phyloP scores from a whole-genome alignment of 768 basidiomycete genomes.

The Mycena galopus region DNA sequence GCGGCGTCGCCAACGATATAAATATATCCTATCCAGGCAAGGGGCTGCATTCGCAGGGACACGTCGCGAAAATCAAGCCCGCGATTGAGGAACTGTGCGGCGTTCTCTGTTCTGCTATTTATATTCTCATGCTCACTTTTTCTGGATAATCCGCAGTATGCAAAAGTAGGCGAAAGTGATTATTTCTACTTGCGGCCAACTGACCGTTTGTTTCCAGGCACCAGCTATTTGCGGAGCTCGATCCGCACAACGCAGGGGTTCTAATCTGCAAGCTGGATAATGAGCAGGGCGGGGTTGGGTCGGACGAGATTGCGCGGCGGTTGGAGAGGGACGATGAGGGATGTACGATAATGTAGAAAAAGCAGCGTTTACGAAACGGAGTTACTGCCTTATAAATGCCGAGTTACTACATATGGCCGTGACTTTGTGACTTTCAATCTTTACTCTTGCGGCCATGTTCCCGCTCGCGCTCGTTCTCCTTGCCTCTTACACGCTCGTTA shows the following conservation, averaged over 20 bases:
- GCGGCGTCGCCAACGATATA: background rate
- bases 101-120: background rate
- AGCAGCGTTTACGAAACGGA: no score
- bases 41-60: constrained; percentile 85
- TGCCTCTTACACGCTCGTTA: constrained; percentile 51
- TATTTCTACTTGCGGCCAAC: background rate
- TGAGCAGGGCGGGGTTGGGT: constrained; percentile 57
- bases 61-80: constrained; percentile 90
- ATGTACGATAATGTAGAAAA: constrained; percentile 79
- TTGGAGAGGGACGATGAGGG: constrained; percentile 65
- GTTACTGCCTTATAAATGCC: no score
- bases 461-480: constrained; percentile 67
- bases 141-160: constrained; percentile 60
- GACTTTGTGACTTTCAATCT: constrained; percentile 35
- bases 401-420: no score
- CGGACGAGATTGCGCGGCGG: constrained; percentile 70
- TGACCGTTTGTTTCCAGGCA: constrained; percentile 60
- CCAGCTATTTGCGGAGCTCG: constrained; percentile 77
- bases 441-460: constrained; percentile 42
- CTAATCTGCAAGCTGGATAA: constrained; percentile 76
- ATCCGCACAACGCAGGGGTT: constrained; percentile 87
- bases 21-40: constrained; percentile 65
- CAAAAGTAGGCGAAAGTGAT: constrained; percentile 64
- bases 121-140: background rate
- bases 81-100: constrained; percentile 81